Percentiles rank a stretch among this genome's conserved stretches.
These are phyloP conservation scores for Pyrus pyrifolia DNA, from an alignment of 306 rosid genomes.

Conservation along the genomic window DNA sequence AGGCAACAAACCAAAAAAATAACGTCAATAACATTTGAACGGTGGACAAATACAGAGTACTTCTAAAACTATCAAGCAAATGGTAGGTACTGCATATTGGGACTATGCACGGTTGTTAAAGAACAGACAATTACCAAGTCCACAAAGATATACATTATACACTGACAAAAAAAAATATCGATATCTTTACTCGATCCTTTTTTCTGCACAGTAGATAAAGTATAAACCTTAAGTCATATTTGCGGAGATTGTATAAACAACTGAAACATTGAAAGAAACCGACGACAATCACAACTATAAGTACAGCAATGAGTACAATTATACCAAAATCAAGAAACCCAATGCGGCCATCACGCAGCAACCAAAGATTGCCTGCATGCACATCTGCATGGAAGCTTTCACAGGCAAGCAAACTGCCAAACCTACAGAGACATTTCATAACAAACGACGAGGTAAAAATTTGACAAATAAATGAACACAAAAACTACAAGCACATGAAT, in stretches of 20 bases:
- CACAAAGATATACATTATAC: no score
- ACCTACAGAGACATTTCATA: constrained; percentile 52
- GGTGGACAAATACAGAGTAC: not conserved
- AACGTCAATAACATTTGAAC: not conserved
- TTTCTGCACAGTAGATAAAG: not conserved
- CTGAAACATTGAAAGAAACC: not conserved
- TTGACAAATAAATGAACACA: constrained; percentile 1
- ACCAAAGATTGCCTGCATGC: constrained; percentile 94
- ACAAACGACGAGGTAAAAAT: constrained; percentile 1
- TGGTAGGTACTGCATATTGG: not conserved
- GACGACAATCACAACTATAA: constrained; percentile 8
- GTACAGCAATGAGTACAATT: not conserved
- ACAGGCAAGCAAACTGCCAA: constrained; percentile 97
- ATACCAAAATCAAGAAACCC: constrained; percentile 98
- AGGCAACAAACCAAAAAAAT: not conserved
- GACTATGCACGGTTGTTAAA: not conserved
- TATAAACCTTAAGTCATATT: not conserved
- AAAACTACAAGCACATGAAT: not conserved
- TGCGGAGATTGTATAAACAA: not conserved
- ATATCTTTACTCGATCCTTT: not conserved
- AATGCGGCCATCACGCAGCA: constrained; percentile 88
- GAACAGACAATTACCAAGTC: not conserved
- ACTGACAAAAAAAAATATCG: no score
- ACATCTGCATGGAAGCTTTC: constrained; percentile 98
- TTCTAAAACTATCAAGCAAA: not conserved